Evolutionary conservation across 2,329 filamentous ascomycete species (phyloP).

Genomic region (Cladosporium sp.): DNA sequence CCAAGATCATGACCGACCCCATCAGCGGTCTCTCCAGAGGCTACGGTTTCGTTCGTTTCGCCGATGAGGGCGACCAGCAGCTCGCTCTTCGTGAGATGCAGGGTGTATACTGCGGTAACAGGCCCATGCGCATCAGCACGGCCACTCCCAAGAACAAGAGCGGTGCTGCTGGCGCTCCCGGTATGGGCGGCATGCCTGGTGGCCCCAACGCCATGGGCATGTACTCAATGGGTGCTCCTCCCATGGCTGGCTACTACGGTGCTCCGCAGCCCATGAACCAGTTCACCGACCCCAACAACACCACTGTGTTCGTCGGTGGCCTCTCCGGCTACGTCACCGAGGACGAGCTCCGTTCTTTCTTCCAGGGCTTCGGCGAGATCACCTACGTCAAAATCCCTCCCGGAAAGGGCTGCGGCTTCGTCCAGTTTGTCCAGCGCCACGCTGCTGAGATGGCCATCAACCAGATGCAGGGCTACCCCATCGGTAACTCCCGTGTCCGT

Average conservation of each 20-base stretch:
- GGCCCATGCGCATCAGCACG: conserved; percentile 97
- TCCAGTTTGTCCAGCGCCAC: conserved; percentile 98
- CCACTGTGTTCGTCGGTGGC: conserved; percentile 96
- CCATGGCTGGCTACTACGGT: conserved; percentile 62
- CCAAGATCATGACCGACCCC: conserved; percentile 99
- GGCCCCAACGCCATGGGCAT: conserved; percentile 58
- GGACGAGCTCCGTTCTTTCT: conserved; percentile 99
- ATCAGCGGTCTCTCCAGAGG: conserved; percentile 97
- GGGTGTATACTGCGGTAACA: conserved; percentile 97
- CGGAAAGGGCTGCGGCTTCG: conserved; percentile 98
- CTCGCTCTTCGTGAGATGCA: conserved; percentile 97
- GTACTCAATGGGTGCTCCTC: conserved; percentile 70
- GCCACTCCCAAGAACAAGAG: conserved; percentile 93
- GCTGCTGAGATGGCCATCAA: conserved; percentile 99
- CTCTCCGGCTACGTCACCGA: conserved; percentile 98
- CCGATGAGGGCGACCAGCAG: conserved; percentile 93
- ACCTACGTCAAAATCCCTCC: conserved; percentile 99
- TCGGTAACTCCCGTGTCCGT: conserved; percentile 96
- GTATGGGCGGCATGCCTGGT: conserved; percentile 52
- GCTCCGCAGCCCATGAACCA: conserved; percentile 91
- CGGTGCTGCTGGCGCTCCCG: conserved; percentile 55
- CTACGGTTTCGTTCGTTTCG: conserved; percentile 97
- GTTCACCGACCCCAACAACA: conserved; percentile 99
- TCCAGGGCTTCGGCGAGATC: conserved; percentile 99
- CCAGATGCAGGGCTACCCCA: conserved; percentile 99